These are phyloP conservation scores for Astrothelium subdiscretum DNA, from an alignment of 495 filamentous ascomycete genomes.

Conservation along the genomic window DNA sequence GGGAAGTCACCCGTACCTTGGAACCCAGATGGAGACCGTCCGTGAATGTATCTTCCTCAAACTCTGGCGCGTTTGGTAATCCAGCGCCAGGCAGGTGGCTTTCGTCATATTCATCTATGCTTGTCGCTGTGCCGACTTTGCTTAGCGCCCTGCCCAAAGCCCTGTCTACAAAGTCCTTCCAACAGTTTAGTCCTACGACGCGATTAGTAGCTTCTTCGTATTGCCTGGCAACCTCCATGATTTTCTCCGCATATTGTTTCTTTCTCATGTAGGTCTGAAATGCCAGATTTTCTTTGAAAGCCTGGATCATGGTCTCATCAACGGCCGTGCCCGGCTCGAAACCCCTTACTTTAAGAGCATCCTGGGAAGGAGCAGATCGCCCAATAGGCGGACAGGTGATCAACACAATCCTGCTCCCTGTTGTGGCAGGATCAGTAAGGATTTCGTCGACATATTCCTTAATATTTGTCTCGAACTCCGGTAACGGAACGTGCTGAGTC, in stretches of 20 bases:
- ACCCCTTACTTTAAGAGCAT: slow-evolving; percentile 3
- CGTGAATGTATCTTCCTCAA: slow-evolving; percentile 17
- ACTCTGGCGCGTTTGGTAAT: slow-evolving; percentile 12
- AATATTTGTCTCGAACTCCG: slow-evolving; percentile 18
- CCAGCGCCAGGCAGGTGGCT: slow-evolving; percentile 18
- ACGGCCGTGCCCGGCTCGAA: neutral
- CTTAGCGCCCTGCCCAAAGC: slow-evolving; percentile 8
- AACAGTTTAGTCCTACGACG: slow-evolving; percentile 17
- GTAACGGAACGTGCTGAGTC: slow-evolving; percentile 17
- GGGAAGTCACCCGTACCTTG: slow-evolving; percentile 8
- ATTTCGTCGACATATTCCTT: slow-evolving; percentile 20
- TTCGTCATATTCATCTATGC: slow-evolving; percentile 10
- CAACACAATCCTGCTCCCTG: slow-evolving; percentile 20
- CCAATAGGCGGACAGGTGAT: slow-evolving; percentile 26
- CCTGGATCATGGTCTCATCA: neutral
- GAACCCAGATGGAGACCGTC: slow-evolving; percentile 20
- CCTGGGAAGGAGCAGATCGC: slow-evolving; percentile 7
- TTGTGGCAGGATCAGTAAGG: slow-evolving; percentile 10
- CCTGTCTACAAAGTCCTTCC: slow-evolving; percentile 14
- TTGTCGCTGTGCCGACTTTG: neutral
- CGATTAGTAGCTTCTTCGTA: slow-evolving; percentile 9
- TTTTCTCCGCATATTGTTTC: slow-evolving; percentile 20
- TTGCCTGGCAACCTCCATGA: slow-evolving; percentile 20
- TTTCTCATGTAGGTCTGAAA: slow-evolving; percentile 24
- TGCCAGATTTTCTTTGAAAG: slow-evolving; percentile 10